Evolutionary conservation across 1,139 yeast genomes (phyloP), one percentile per base, ranked within the genome.

Genomic region (Blastobotrys aristatus): DNA sequence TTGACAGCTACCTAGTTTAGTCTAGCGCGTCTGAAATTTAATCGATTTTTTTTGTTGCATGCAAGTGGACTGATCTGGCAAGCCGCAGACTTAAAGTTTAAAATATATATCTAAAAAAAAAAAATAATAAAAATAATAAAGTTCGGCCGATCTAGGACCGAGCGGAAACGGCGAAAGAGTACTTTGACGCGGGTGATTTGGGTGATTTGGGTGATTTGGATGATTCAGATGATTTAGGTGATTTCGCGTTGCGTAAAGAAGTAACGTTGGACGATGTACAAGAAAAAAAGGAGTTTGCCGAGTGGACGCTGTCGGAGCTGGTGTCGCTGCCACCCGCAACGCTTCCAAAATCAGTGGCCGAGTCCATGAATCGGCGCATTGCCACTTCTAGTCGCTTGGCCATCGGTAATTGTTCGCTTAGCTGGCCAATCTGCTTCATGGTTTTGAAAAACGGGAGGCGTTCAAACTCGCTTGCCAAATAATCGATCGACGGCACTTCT

Each of bases 381-480:
- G 46, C 40, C 26, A 43, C 46, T n/a, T 43, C 46, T 14, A 43
- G 26, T 20, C 46, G 26, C 36, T 43, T 43, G 3, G 41, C 34
- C 18, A 16, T 29, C n/a, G 46, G 46, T 14, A 43, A 24, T 21
- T 43, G 38, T 7, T 43, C 36, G 18, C 41, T 30, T 18, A 43
- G 18, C 13, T 27, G 13, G 11, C n/a, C 21, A 24, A 43, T 36
- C 40, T 30, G 36, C 21, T 17, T 18, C 24, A 14, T 27, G 8
- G 36, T 26, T 10, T 30, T 20, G 18, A 6, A 14, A 20, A 26
- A 43, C 8, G 40, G 40, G 8, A 43, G 14, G n/a, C 41, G n/a
- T 29, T 43, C 46, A 43, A 43, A 43, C 31, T 43, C 46, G 10
- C 21, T n/a, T 14, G 35, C 27, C 40, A 42, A 30, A 24, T 42